These are phyloP conservation scores for Teratosphaeria gauchensis DNA, from an alignment of 2,329 filamentous ascomycete genomes.

Conservation along the genomic window DNA sequence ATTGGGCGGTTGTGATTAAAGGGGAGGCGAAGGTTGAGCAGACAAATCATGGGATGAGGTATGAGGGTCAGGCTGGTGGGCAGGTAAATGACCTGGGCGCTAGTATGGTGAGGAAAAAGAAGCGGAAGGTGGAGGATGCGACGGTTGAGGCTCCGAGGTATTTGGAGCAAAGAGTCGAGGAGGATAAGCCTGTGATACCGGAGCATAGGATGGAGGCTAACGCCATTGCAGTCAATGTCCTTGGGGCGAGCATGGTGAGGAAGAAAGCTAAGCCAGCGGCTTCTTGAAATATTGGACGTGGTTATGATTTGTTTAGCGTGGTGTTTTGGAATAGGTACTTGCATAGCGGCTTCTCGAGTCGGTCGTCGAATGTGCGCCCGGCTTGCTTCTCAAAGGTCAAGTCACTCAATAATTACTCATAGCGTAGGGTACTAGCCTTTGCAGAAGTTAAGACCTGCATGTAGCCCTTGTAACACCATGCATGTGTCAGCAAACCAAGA, in stretches of 20 bases:
- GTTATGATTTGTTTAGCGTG: neutral
- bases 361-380: too few relatives aligned
- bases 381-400: too few relatives aligned
- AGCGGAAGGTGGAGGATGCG: constrained; percentile 33
- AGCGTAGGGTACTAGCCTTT: too few relatives aligned
- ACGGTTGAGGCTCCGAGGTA: neutral
- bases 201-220: neutral
- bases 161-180: neutral
- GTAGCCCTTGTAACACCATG: too few relatives aligned
- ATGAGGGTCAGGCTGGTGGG: constrained; percentile 1
- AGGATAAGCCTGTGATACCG: neutral
- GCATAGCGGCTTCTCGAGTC: too few relatives aligned
- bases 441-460: too few relatives aligned
- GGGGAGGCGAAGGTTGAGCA: constrained; percentile 10
- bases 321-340: neutral
- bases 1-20: constrained; percentile 12
- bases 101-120: constrained; percentile 38
- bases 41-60: neutral
- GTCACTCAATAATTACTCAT: too few relatives aligned
- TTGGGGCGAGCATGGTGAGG: constrained; percentile 42
- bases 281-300: neutral
- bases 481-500: too few relatives aligned
- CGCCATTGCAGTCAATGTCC: constrained; percentile 35
- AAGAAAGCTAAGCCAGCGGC: constrained; percentile 45
- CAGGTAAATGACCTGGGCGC: constrained; percentile 22